Base-by-base conservation (phyloP, 306 rosid genomes). In the Prunus padus region DNA sequence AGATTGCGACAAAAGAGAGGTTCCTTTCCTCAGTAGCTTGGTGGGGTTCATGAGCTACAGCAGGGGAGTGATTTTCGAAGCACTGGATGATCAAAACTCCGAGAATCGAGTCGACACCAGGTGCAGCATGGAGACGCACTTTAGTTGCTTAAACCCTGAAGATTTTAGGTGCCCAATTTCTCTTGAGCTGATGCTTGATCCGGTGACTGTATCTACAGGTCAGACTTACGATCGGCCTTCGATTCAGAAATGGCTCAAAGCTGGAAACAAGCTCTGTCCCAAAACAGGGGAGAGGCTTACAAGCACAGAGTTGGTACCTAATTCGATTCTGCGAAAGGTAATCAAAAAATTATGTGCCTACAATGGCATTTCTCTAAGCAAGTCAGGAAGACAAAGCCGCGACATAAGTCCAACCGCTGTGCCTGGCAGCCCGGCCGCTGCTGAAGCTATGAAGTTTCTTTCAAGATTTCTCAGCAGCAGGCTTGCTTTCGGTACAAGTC, bases 141-240 rank as follows among this genome's bases (percentile, higher is more conserved):
- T 84, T 1, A 63, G 42, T 19, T 72, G 69, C 76, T 68, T 91
- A 47, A 91, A 90, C 66, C 88, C 82, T 0, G 87, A 87, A 59
- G 98, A 94, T 69, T 89, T 94, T 6, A 86, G 90, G 5, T 91
- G 98, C 67, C 97, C 98, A 4, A 91, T 94, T 74, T 90, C 98
- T 0, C 89, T 94, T 0, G 97, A 91, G 65, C 37, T 87, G 20
- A 91, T 94, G 97, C 83, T 79, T 3, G 97, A 94, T 26, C 98
- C 98, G 6, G 98, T 94, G 3, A 94, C 96, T 2, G 82, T 94
- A 2, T 86, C 95, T 7, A 94, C 98, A 0, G 98, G 98, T 4
- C 98, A 94, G 57, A 94, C 98, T 40, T 94, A 89, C n/a, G 97
- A 94, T 61, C 87, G 97, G 14, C 52, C 68, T 54, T 89, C 96